Evolutionary conservation across 1,139 yeast species (phyloP), one percentile per base, ranked within the genome.

Genomic region (Pichia sp.): DNA sequence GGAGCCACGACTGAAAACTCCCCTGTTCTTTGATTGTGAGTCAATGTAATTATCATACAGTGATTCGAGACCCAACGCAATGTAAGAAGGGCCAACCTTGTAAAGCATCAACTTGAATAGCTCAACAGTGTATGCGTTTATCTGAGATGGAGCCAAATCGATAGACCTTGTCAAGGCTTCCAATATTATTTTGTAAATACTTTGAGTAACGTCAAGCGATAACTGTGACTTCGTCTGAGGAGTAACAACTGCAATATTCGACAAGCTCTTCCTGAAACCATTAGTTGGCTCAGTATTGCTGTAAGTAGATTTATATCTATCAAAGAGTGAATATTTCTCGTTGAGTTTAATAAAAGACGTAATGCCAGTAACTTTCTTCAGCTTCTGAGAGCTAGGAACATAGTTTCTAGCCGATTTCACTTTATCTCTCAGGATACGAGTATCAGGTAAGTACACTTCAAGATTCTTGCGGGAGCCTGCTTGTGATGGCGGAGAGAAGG

Each of bases 151-250:
- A 1, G 78, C 68, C 35, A 88, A 61, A 51, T 86, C 96, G 51
- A 85, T 70, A 6, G 81, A 67, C 51, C 97, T 67, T 3, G 94
- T 82, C 6, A 86, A 66, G 1, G 91, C 72, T 58, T 88, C 97
- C 22, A 87, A 84, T 4, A 81, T 71, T 22, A 85, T 73, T 46
- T 77, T 77, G 29, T 87, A 62, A 40, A 85, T 70, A 1, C 68
- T 63, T 48, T 85, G 91, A 3, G 84, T 77, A 27, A 67, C 63
- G 13, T 62, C 53, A 12, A 77, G 51, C 26, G 60, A 46, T 54
- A 66, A 35, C 56, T 41, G 19, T 13, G 27, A 27, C 18, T 35
- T 38, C 7, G 5, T 29, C 5, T 29, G 30, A 15, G 23, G 2
- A 2, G 32, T 32, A 11, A 32, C 36, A 10, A 7, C 15, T 4